Evolutionary conservation across 495 filamentous ascomycete species (phyloP).

Genomic region (Chaetomium cochliodes): DNA sequence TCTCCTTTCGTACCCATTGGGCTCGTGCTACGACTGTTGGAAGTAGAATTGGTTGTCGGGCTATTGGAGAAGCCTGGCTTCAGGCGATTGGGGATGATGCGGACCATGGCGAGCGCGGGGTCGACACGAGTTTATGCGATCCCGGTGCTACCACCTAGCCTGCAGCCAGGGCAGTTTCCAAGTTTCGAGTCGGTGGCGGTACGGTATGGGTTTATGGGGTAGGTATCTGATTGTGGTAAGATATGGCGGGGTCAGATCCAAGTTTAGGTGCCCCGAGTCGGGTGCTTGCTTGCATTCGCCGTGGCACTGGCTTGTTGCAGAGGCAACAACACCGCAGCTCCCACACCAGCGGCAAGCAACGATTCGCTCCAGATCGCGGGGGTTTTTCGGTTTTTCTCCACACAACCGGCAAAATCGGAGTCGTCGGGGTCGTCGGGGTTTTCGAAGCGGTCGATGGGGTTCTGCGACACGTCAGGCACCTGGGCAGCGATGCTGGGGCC

Average conservation of each 20-base stretch:
- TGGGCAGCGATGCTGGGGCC: conserved; percentile 1
- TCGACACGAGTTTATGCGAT: conserved; percentile 21
- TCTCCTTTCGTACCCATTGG: conserved; percentile 47
- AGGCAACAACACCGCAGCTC: conserved; percentile 1
- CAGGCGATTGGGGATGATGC: conserved; percentile 69
- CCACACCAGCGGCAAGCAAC: not conserved
- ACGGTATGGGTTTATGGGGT: no score
- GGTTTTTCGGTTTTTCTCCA: not conserved
- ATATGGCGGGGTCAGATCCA: conserved; percentile 1
- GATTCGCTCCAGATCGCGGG: not conserved
- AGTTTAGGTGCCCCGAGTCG: not conserved
- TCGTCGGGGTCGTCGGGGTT: not conserved
- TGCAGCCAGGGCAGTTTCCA: conserved; percentile 10
- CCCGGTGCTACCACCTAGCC: not conserved
- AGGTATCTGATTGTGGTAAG: not conserved
- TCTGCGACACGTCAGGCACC: conserved; percentile 17
- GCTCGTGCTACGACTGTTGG: conserved; percentile 44
- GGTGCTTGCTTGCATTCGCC: not conserved
- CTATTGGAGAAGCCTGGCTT: conserved; percentile 60
- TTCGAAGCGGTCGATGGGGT: not conserved
- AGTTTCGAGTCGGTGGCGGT: conserved; percentile 19
- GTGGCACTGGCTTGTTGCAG: not conserved
- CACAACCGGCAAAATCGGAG: not conserved
- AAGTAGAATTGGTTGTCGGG: conserved; percentile 53
- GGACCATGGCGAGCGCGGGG: conserved; percentile 59